Conservation (phyloP, 148 eudicot genomes). For the Rhododendron ferrugineum region DNA sequence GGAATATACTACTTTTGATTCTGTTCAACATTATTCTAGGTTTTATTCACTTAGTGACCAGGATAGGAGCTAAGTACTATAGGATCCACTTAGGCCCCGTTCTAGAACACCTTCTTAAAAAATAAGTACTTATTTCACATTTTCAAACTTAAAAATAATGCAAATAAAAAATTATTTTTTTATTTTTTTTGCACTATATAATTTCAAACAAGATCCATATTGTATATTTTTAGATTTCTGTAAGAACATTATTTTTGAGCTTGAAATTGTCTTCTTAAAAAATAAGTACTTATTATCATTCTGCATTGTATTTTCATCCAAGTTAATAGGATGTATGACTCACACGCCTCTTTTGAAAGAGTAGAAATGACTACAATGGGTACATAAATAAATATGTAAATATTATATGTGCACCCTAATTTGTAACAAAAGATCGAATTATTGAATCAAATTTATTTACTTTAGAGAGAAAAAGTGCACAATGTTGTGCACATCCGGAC, state of each 20-base stretch:
- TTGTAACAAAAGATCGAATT: background rate
- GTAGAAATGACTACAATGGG: background rate
- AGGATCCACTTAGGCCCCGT: too few species aligned
- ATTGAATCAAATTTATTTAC: background rate
- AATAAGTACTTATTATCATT: background rate
- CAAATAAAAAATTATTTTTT: too few species aligned
- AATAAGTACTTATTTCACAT: too few species aligned
- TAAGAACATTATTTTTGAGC: too few species aligned
- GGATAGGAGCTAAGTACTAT: background rate
- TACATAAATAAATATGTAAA: too few species aligned
- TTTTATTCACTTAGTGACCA: background rate
- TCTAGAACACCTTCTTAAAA: too few species aligned
- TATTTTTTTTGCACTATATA: too few species aligned
- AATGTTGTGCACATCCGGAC: too few species aligned
- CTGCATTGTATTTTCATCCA: background rate
- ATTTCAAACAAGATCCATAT: too few species aligned
- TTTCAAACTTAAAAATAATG: too few species aligned
- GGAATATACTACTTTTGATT: conserved; percentile 2
- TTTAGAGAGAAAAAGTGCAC: background rate
- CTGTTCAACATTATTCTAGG: background rate
- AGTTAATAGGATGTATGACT: background rate
- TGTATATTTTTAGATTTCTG: too few species aligned
- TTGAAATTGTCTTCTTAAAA: too few species aligned
- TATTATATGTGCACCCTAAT: background rate
- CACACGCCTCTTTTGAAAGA: background rate